Percentiles rank a stretch among this genome's conserved stretches.
Conservation (phyloP, 805 yeast species). For the Saccharomyces kudriavzevii region DNA sequence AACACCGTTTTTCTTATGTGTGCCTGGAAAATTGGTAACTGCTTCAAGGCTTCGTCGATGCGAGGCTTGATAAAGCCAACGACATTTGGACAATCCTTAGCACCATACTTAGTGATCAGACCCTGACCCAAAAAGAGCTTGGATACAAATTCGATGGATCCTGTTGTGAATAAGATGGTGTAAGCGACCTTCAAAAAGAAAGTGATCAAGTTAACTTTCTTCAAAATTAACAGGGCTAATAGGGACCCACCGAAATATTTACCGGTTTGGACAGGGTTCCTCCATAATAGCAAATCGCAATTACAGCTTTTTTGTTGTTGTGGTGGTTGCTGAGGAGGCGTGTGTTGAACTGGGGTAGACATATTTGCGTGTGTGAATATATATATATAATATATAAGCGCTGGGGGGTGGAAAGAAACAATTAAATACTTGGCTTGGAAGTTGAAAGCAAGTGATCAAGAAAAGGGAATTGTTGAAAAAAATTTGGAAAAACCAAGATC, state of each 20-base stretch:
- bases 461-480: neutral
- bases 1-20: slow-evolving; percentile 49
- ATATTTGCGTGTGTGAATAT: neutral
- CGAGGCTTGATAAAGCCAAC: slow-evolving; percentile 28
- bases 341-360: neutral
- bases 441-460: neutral
- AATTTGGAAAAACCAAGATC: neutral
- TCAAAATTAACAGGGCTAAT: slow-evolving; percentile 46
- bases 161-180: slow-evolving; percentile 53
- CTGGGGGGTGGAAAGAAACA: neutral
- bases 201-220: slow-evolving; percentile 54
- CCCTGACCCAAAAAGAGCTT: slow-evolving; percentile 69
- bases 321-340: neutral
- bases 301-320: neutral
- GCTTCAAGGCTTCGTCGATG: slow-evolving; percentile 24
- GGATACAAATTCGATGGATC: slow-evolving; percentile 69
- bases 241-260: slow-evolving; percentile 62
- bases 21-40: slow-evolving; percentile 44
- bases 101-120: slow-evolving; percentile 67
- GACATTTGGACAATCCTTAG: slow-evolving; percentile 34
- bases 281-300: slow-evolving; percentile 29
- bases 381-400: neutral
- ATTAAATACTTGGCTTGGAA: neutral
- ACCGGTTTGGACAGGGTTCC: slow-evolving; percentile 57
- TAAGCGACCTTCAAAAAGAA: slow-evolving; percentile 53